A percentile compares a stretch with the other conserved stretches of the same genome.
Conservation (phyloP, 352 stramenopile genomes). For the Thraustochytrium striatum region DNA sequence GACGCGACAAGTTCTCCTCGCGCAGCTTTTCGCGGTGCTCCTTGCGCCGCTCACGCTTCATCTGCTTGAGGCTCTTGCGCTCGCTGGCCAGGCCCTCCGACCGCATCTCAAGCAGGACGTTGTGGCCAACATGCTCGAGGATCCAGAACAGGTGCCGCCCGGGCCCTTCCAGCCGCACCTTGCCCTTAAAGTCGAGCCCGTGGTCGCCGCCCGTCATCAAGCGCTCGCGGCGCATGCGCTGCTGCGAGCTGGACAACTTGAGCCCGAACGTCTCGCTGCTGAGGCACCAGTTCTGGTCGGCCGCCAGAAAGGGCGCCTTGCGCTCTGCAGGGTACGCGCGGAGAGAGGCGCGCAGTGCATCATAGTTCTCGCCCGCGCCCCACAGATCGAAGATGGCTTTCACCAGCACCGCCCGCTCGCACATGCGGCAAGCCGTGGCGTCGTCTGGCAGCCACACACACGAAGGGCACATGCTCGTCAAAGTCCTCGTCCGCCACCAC, state of each 20-base stretch:
- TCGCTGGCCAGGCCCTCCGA: not conserved
- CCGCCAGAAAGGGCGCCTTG: not conserved
- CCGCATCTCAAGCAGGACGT: slow-evolving; percentile 3
- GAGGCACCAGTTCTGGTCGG: slow-evolving; percentile 31
- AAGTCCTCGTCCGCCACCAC: too few species aligned
- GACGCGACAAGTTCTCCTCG: too few species aligned
- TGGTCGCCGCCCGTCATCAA: slow-evolving; percentile 11
- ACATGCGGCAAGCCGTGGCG: not conserved
- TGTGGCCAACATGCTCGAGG: not conserved
- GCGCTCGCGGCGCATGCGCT: not conserved
- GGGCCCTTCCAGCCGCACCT: not conserved
- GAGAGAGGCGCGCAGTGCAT: not conserved
- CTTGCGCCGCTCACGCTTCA: not conserved
- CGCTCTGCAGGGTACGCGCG: not conserved
- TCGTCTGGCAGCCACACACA: slow-evolving; percentile 21
- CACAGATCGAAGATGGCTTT: slow-evolving; percentile 41
- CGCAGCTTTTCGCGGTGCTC: not conserved
- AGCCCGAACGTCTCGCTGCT: not conserved
- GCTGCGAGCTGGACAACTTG: not conserved
- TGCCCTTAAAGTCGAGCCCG: not conserved
- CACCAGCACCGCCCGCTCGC: slow-evolving; percentile 8
- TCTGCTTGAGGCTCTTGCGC: slow-evolving; percentile 30
- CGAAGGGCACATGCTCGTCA: not conserved
- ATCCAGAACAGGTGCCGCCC: slow-evolving; percentile 12
- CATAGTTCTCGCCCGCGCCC: not conserved